Evolutionary conservation across 345 rosid species (phyloP).

Genomic region (Salix suchowensis): DNA sequence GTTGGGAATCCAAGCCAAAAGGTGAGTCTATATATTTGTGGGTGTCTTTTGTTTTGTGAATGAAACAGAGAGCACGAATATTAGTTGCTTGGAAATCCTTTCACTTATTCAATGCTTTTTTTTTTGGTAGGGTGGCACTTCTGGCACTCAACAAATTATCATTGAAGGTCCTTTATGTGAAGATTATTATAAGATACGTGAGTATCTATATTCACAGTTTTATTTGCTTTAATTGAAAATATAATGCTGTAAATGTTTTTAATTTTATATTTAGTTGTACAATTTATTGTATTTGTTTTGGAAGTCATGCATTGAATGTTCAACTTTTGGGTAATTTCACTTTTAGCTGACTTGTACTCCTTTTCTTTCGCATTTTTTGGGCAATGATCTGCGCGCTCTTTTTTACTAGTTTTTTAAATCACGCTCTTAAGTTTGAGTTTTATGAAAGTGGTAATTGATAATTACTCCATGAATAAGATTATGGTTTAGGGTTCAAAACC

Average conservation of each 20-base stretch:
- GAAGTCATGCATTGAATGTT: neutral
- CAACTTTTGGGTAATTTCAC: neutral
- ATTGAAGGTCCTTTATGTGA: slow-evolving; percentile 94
- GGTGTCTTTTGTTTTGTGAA: neutral
- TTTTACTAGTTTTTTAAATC: too few species aligned
- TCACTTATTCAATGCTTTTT: neutral
- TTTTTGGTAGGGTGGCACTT: slow-evolving; percentile 59
- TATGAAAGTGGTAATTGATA: too few species aligned
- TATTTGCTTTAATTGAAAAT: slow-evolving; percentile 50
- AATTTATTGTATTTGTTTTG: neutral
- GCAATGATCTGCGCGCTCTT: too few species aligned
- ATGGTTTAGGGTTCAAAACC: too few species aligned
- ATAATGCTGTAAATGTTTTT: neutral
- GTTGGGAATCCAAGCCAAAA: slow-evolving; percentile 71
- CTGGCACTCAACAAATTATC: slow-evolving; percentile 80
- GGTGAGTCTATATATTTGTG: slow-evolving; percentile 32
- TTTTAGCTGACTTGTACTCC: too few species aligned
- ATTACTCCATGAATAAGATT: too few species aligned
- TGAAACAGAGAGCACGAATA: neutral
- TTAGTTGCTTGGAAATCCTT: neutral
- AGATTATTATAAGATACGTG: slow-evolving; percentile 85
- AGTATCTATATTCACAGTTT: slow-evolving; percentile 82
- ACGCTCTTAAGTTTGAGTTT: too few species aligned
- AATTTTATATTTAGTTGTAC: neutral
- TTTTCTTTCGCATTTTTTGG: too few species aligned